A percentile compares a stretch with the other conserved stretches of the same genome.
Evolutionary conservation across 345 rosid genomes (phyloP).

Genomic region (Eutrema japonicum): DNA sequence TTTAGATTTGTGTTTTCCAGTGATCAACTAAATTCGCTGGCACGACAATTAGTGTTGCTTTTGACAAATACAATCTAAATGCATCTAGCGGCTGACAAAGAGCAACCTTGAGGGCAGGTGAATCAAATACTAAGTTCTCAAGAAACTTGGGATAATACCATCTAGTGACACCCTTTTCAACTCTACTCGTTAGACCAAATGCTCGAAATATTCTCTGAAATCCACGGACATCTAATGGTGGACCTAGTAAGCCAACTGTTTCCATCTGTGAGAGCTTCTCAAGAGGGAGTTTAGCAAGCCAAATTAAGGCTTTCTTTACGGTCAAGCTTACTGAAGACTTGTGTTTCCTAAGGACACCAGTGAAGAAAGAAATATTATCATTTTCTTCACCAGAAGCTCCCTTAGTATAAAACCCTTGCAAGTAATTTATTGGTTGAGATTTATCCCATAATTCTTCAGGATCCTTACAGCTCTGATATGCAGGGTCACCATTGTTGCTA

Average conservation of each 20-base stretch:
- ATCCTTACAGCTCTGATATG: constrained; percentile 66
- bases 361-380: constrained; percentile 76
- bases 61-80: constrained; percentile 79
- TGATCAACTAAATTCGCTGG: constrained; percentile 92
- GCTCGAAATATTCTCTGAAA: constrained; percentile 73
- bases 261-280: constrained; percentile 83
- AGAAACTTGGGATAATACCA: constrained; percentile 82
- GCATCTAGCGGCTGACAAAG: constrained; percentile 76
- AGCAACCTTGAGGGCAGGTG: constrained; percentile 79
- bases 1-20: constrained; percentile 87
- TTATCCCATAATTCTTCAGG: constrained; percentile 83
- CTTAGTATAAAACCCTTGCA: constrained; percentile 77
- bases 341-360: constrained; percentile 71
- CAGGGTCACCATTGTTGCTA: constrained; percentile 79
- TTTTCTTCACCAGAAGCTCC: constrained; percentile 62
- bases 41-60: constrained; percentile 89
- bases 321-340: constrained; percentile 53
- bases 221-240: constrained; percentile 52
- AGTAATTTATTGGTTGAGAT: constrained; percentile 56
- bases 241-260: constrained; percentile 76
- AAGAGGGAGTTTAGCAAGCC: constrained; percentile 75
- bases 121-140: constrained; percentile 81
- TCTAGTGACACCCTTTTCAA: constrained; percentile 62
- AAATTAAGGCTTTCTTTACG: constrained; percentile 70
- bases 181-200: constrained; percentile 74